Evolutionary conservation across 345 rosid genomes (phyloP).

Genomic region (Eucalyptus cloeziana): DNA sequence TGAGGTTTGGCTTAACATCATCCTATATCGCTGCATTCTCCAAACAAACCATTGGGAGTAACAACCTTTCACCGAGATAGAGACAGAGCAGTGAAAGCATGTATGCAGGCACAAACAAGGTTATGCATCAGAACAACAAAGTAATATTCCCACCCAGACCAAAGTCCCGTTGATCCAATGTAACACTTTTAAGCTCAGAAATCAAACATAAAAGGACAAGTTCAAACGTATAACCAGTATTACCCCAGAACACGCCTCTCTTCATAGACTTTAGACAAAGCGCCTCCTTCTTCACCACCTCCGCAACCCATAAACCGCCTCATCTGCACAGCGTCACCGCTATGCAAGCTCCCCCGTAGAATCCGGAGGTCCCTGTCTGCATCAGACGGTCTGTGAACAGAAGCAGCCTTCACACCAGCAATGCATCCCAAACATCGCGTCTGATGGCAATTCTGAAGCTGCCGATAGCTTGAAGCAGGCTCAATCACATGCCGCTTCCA

Average conservation of each 20-base stretch:
- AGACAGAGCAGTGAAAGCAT: not conserved
- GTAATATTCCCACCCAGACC: not conserved
- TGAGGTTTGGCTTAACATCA: too few relatives aligned
- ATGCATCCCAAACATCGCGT: constrained; percentile 22
- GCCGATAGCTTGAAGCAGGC: not conserved
- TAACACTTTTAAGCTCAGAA: not conserved
- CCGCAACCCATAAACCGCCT: constrained; percentile 89
- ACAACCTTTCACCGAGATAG: not conserved
- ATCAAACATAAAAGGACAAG: not conserved
- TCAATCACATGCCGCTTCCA: constrained; percentile 8
- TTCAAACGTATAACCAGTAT: not conserved
- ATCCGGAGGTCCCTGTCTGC: not conserved
- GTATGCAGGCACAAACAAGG: not conserved
- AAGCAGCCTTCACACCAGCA: constrained; percentile 17
- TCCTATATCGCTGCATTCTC: too few relatives aligned
- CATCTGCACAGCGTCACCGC: constrained; percentile 13
- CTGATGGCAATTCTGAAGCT: constrained; percentile 7
- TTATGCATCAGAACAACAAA: not conserved
- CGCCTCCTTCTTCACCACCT: constrained; percentile 78
- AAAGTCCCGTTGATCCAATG: not conserved
- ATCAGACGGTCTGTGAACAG: not conserved
- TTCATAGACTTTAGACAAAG: constrained; percentile 71
- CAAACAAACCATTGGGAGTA: too few relatives aligned
- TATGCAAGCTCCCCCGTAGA: not conserved
- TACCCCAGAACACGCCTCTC: constrained; percentile 83